A percentile compares a stretch with the other conserved stretches of the same genome.
Conservation (phyloP, 805 yeast genomes). For the Schizosaccharomyces japonicus region DNA sequence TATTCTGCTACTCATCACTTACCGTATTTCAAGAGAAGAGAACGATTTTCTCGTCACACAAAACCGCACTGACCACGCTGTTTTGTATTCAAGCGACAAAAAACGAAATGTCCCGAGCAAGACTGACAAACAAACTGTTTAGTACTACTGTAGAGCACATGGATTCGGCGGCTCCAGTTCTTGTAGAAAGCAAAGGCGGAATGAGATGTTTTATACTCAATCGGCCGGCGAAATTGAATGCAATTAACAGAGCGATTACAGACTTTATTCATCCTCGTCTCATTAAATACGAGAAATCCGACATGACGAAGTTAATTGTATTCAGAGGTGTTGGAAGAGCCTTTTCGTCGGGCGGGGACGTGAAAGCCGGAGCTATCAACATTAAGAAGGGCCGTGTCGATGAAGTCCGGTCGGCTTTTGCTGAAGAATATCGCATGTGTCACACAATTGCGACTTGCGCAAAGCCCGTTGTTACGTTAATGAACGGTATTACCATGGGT, state of each 20-base stretch:
- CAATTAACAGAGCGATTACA: conserved; percentile 58
- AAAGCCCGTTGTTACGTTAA: conserved; percentile 66
- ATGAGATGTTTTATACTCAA: conserved; percentile 56
- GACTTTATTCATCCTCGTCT: conserved; percentile 45
- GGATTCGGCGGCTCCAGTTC: conserved; percentile 30
- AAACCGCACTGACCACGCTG: no score
- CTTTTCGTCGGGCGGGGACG: conserved; percentile 93
- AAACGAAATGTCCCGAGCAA: no score
- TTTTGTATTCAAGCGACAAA: no score
- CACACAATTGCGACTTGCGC: conserved; percentile 55
- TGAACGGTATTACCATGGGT: conserved; percentile 87
- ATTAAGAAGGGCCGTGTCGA: conserved; percentile 15
- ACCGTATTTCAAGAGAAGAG: no score
- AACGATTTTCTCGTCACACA: no score
- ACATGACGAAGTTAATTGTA: conserved; percentile 37
- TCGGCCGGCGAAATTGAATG: conserved; percentile 64
- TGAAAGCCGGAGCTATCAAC: conserved; percentile 17
- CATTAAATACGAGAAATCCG: conserved; percentile 23
- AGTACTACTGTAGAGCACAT: no score
- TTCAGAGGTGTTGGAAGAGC: conserved; percentile 44
- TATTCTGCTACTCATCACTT: no score
- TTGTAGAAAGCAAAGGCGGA: conserved; percentile 35
- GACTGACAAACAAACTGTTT: no score
- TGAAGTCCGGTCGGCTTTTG: conserved; percentile 41
- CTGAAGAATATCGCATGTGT: conserved; percentile 59